Base-by-base conservation (phyloP, 192 early-diverging fungal species). In the Pilobolus umbonatus region DNA sequence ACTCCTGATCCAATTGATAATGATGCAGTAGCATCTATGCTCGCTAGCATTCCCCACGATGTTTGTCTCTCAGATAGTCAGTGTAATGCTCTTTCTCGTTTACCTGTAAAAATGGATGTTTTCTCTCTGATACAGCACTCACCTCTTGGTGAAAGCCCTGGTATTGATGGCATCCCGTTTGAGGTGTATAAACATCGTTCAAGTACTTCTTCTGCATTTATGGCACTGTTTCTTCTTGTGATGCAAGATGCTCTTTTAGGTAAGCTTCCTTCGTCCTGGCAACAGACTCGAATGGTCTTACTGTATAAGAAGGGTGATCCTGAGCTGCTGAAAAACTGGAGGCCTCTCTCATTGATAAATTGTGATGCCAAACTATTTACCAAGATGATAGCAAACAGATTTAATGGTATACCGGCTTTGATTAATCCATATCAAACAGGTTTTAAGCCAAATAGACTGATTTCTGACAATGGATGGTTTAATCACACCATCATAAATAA, bases 241-340 rank as follows among this genome's bases (percentile, higher is more conserved):
- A 42, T 26, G 11, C 39, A 55, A 4, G 49, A 42, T 0, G 48
- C 46, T 14, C 25, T 44, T 0, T 15, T 14, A 15, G 60, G 9
- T 21, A 38, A 22, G 4, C 28, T 61, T 14, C 59, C 46, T 24
- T 11, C 8, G 1, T 30, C 25, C 2, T 61, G 46, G 59, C 19
- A 4, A 11, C 5, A 26, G 17, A 67, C 71, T 1, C 17, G 34
- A 9, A 58, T 73, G 57, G 32, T 58, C 26, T 22, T 69, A 4
- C 52, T 69, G 0, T 43, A 21, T 17, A 74, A 69, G 42, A 66
- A 65, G 40, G 67, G 67, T 2, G 60, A 68, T 14, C 12, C 51
- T 2, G 8, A n/a, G 2, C 15, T 38, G 1, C 56, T 74, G 4
- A 21, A 30, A 2, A 75, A 60, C 17, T 67, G 35, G 34, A 43